Evolutionary conservation across 805 yeast species (phyloP), one percentile per base, ranked within the genome.

Genomic region (Pichia californica): DNA sequence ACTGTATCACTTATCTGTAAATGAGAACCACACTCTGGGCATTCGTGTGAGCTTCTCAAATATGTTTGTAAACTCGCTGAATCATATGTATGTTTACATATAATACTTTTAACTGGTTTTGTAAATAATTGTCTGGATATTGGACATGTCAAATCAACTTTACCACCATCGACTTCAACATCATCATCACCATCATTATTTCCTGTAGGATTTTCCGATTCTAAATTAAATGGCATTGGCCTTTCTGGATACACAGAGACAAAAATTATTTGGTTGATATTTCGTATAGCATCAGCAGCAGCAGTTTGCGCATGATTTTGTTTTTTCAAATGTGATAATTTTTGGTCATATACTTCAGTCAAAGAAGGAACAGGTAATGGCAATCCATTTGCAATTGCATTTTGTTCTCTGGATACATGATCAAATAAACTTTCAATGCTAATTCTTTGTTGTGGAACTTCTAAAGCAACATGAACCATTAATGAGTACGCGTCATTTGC

Each of bases 1-100:
- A 16, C 28, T 14, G 45, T 33, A 11, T 29, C 3, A 26, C 25
- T 9, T 4, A 43, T 21, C 2, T 25, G 10, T 3, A 54, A 29
- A 6, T 31, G 19, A 2, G 61, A 64, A 8, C 64, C 59, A 55
- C 87, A 81, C 16, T 67, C 75, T 28, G 93, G 91, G 56, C 94
- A 85, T 16, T 60, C 62, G 0, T 39, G 45, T 19, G 34, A 46
- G 41, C 27, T 48, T 8, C 50, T 51, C 43, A 67, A 40, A 64
- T 67, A 66, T 16, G 58, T 60, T 10, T 49, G 37, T 2, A 83
- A 64, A 18, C 76, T 69, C 3, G 53, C 61, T 41, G 64, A 61
- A 51, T 83, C 89, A 55, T 71, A 83, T 0, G 76, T 74, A 61
- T 85, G 94, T 0, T 68, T 66, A 61, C 94, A 85, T 26, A 56